Evolutionary conservation across 2,329 filamentous ascomycete genomes (phyloP).

Genomic region (Bimuria novae-zelandiae): DNA sequence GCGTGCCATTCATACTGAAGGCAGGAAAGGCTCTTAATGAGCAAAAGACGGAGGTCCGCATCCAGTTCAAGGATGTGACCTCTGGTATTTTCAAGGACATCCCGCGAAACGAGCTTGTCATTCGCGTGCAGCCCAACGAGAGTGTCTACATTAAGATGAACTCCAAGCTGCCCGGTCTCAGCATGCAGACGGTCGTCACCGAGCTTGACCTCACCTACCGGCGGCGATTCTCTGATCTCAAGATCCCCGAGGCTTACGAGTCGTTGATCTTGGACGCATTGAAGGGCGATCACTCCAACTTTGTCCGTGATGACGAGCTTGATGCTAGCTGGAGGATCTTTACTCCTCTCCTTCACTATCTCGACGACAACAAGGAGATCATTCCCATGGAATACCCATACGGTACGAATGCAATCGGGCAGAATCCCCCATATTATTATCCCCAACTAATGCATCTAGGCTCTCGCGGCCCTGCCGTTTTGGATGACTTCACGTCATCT

Average conservation of each 20-base stretch:
- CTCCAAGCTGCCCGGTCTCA: constrained; percentile 96
- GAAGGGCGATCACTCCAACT: constrained; percentile 99
- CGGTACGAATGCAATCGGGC: constrained; percentile 62
- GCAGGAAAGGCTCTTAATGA: constrained; percentile 98
- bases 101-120: constrained; percentile 97
- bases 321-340: constrained; percentile 99
- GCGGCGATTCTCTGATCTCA: constrained; percentile 96
- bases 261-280: constrained; percentile 95
- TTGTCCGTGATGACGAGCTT: constrained; percentile 70
- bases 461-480: constrained; percentile 91
- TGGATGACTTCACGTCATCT: constrained; percentile 97
- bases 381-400: constrained; percentile 99
- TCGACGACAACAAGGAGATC: constrained; percentile 99
- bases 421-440: constrained; percentile 19
- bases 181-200: constrained; percentile 99
- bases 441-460: constrained; percentile 58
- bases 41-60: constrained; percentile 98
- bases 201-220: constrained; percentile 98
- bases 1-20: constrained; percentile 99
- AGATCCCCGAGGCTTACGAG: constrained; percentile 99
- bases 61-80: constrained; percentile 99
- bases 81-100: constrained; percentile 99
- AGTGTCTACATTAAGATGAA: constrained; percentile 99
- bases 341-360: constrained; percentile 93
- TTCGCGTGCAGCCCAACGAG: constrained; percentile 99